These are phyloP conservation scores for Coniochaeta sp. DNA, from an alignment of 2,329 filamentous ascomycete genomes.

Conservation along the genomic window DNA sequence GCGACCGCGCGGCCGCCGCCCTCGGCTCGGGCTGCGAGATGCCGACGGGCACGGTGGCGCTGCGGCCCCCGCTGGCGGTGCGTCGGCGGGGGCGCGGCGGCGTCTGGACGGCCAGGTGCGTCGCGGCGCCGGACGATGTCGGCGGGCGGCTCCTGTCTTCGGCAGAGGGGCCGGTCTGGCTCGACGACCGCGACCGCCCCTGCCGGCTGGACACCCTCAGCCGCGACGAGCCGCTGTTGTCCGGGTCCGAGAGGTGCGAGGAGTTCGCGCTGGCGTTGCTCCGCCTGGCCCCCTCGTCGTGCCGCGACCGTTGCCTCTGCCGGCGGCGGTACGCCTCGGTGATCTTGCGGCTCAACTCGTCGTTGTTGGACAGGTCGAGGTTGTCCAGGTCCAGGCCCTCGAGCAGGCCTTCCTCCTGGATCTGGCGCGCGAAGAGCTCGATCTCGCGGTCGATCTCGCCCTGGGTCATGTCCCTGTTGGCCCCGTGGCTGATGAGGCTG, in stretches of 20 bases:
- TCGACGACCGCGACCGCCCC: slow-evolving; percentile 38
- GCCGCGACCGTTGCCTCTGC: slow-evolving; percentile 55
- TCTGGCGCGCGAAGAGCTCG: slow-evolving; percentile 81
- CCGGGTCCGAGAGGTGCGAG: slow-evolving; percentile 26
- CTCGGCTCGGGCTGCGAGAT: slow-evolving; percentile 33
- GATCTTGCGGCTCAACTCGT: slow-evolving; percentile 84
- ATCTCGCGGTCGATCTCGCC: slow-evolving; percentile 78
- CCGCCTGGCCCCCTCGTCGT: slow-evolving; percentile 36
- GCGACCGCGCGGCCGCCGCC: slow-evolving; percentile 53
- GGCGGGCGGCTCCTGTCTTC: slow-evolving; percentile 48
- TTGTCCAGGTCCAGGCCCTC: slow-evolving; percentile 87
- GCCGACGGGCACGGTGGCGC: slow-evolving; percentile 41
- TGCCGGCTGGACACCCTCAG: slow-evolving; percentile 19
- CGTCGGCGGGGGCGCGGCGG: slow-evolving; percentile 38
- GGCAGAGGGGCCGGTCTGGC: slow-evolving; percentile 30
- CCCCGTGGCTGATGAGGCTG: slow-evolving; percentile 74
- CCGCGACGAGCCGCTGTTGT: slow-evolving; percentile 15
- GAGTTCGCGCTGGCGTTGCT: slow-evolving; percentile 32
- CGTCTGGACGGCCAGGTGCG: slow-evolving; percentile 38
- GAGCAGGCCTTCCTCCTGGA: slow-evolving; percentile 58
- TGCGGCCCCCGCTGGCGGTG: slow-evolving; percentile 48
- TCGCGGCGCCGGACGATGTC: slow-evolving; percentile 30
- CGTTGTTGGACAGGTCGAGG: slow-evolving; percentile 75
- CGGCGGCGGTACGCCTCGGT: slow-evolving; percentile 79
- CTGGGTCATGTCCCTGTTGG: slow-evolving; percentile 55